Evolutionary conservation across 2,329 filamentous ascomycete genomes (phyloP).

Genomic region (Didymella segeticola): DNA sequence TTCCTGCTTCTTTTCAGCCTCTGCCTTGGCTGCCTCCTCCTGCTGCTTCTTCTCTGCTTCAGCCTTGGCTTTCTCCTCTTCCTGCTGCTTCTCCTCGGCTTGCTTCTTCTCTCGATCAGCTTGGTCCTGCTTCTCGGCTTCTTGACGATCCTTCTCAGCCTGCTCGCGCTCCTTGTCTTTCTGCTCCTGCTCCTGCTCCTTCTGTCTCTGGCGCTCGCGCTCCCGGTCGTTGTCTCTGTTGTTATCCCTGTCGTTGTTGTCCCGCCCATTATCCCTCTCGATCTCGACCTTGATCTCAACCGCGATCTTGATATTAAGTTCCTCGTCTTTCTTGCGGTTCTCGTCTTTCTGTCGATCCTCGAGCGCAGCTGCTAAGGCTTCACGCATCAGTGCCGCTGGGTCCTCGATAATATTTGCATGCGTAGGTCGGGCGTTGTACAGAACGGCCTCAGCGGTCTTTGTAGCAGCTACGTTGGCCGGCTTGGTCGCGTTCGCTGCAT

Average conservation of each 20-base stretch:
- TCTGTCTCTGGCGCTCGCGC: not conserved
- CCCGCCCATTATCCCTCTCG: conserved; percentile 16
- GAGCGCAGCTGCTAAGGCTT: not conserved
- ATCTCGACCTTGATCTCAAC: conserved; percentile 1
- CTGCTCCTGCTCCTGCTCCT: not conserved
- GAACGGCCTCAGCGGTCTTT: not conserved
- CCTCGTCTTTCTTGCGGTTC: not conserved
- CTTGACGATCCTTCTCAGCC: not conserved
- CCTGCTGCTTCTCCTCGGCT: conserved; percentile 5
- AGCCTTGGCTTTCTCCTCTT: not conserved
- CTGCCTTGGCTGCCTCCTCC: not conserved
- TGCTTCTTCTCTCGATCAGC: conserved; percentile 1
- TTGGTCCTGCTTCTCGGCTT: conserved; percentile 9
- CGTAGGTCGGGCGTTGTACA: conserved; percentile 10
- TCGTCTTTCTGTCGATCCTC: not conserved
- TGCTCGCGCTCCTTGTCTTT: not conserved
- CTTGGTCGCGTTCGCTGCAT: not conserved
- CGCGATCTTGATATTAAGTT: conserved; percentile 2
- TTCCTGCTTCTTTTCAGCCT: not conserved
- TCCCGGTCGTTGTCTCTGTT: not conserved
- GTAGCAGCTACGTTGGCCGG: not conserved
- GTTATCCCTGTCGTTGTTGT: not conserved
- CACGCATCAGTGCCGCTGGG: conserved; percentile 3
- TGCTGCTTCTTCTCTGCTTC: conserved; percentile 2
- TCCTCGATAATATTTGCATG: not conserved